Base-by-base conservation (phyloP, 495 filamentous ascomycete species). In the Antarctomyces pellizariae region DNA sequence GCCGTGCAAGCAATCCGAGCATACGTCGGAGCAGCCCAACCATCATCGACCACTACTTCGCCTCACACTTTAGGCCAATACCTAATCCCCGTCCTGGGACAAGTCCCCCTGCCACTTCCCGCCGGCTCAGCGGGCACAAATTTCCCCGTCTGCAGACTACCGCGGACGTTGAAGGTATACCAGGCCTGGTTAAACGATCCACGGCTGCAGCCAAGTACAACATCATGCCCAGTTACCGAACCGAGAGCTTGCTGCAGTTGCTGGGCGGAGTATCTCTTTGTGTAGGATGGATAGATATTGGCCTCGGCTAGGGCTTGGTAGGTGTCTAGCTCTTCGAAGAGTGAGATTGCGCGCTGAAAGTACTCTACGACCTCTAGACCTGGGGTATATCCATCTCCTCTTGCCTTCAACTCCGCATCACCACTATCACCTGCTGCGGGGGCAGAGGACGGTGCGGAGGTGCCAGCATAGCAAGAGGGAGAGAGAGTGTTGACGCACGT, bases 91-190 rank as follows among this genome's bases (percentile, higher is more conserved):
- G 12, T 31, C 13, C 7, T 8, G 3, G 40, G 40, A 32, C 40
- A 43, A 7, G 13, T 32, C n/a, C 31, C 29, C 1, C 28, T 31
- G 16, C 34, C 16, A 30, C 37, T 42, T 13, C 40, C 40, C n/a
- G 29, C 64, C 39, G 67, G 68, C 10, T 55, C 36, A 0, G 64
- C 52, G 11, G 75, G 52, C 11, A 80, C 59, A 40, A 89, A 89
- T 26, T 64, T 49, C 13, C 79, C 80, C 4, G 59, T 70, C 42
- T 79, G 74, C 20, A 90, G 46, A 31, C 62, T 69, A 16, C 82
- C 82, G 26, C 62, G 61, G 7, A 90, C 64, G 36, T 83, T 72
- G 52, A 72, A 90, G 33, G 68, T 64, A 42, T 90, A 90, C 74
- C 76, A 86, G 13, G 77, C 65, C 49, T 89, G 71, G 38, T 80